Conservation (phyloP, 768 basidiomycete species). For the Phanerochaete carnosa region DNA sequence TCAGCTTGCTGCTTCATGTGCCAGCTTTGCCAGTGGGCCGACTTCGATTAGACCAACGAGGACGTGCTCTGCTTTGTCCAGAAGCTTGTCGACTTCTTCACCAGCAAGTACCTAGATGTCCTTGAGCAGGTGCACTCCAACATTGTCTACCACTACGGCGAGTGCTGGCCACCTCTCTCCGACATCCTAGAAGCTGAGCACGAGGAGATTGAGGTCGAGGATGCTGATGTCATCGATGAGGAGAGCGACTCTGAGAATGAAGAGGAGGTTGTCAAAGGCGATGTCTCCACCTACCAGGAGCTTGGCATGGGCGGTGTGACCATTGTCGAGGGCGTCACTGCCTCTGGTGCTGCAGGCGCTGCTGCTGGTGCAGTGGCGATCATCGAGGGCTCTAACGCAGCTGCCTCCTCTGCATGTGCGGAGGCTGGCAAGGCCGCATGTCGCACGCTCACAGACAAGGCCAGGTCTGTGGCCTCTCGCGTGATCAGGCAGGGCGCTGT, state of each 20-base stretch:
- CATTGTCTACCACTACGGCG: conserved; percentile 22
- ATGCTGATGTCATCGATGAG: not conserved
- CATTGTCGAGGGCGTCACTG: not conserved
- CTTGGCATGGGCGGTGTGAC: not conserved
- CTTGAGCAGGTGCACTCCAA: conserved; percentile 22
- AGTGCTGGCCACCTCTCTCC: conserved; percentile 10
- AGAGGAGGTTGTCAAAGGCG: not conserved
- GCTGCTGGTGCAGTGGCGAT: not conserved
- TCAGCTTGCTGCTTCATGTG: conserved; percentile 11
- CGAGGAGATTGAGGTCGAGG: conserved; percentile 2
- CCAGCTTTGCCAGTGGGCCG: conserved; percentile 12
- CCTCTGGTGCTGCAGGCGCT: conserved; percentile 2
- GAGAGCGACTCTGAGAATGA: conserved; percentile 11
- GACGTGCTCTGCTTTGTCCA: conserved; percentile 15
- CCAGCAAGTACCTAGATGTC: conserved; percentile 24
- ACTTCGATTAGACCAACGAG: conserved; percentile 16
- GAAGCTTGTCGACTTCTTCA: conserved; percentile 21
- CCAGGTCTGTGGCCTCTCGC: not conserved
- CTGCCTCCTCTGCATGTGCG: not conserved
- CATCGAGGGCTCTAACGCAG: not conserved
- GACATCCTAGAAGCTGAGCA: conserved; percentile 2
- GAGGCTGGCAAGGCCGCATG: not conserved
- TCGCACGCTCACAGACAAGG: not conserved
- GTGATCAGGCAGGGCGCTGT: conserved; percentile 3
- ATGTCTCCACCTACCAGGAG: not conserved